Evolutionary conservation across 2,329 filamentous ascomycete genomes (phyloP).

Genomic region (Pleurostoma richardsiae): DNA sequence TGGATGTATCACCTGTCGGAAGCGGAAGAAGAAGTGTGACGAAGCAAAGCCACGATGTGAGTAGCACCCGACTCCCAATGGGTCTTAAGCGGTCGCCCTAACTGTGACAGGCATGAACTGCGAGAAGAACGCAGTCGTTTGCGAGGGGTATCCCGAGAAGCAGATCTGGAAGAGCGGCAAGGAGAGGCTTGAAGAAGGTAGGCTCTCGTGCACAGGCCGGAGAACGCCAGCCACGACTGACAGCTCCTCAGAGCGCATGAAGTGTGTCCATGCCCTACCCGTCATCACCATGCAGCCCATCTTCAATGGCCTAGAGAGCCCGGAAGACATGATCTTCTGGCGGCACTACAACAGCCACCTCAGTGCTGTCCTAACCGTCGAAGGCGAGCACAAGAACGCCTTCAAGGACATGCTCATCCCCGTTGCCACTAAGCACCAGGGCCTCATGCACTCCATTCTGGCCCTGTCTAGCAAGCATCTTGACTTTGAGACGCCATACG

Average conservation of each 20-base stretch:
- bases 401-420: conserved; percentile 82
- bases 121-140: conserved; percentile 88
- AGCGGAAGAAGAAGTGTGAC: conserved; percentile 69
- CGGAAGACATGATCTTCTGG: conserved; percentile 74
- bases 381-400: conserved; percentile 75
- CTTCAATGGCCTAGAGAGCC: conserved; percentile 76
- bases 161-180: conserved; percentile 84
- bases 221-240: conserved; percentile 10
- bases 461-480: conserved; percentile 78
- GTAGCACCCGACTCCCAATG: conserved; percentile 16
- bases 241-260: conserved; percentile 37
- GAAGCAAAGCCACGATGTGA: conserved; percentile 63
- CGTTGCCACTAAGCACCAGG: conserved; percentile 72
- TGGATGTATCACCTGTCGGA: conserved; percentile 63
- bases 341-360: conserved; percentile 78
- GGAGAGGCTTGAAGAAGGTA: conserved; percentile 67
- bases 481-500: conserved; percentile 53
- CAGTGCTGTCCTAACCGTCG: conserved; percentile 75
- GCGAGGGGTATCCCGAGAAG: conserved; percentile 84
- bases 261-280: conserved; percentile 39
- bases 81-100: not conserved
- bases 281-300: conserved; percentile 58
- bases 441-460: conserved; percentile 86
- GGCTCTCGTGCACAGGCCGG: conserved; percentile 15
- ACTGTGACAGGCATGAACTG: conserved; percentile 68